These are phyloP conservation scores for Zelopaecilomyces penicillatus DNA, from an alignment of 2,329 filamentous ascomycete species.

Conservation along the genomic window DNA sequence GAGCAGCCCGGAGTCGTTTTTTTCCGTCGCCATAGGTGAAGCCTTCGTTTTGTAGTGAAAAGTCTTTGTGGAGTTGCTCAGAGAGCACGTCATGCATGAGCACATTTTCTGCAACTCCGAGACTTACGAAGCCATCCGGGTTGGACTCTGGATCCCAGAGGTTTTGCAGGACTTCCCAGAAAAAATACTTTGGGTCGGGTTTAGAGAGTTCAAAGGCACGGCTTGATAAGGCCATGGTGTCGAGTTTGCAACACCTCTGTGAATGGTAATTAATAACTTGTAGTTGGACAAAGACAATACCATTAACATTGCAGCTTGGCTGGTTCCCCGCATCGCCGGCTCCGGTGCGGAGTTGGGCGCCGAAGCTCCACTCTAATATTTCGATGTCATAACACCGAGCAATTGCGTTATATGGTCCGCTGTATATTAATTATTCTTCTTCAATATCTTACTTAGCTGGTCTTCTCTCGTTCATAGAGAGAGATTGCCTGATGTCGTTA, in stretches of 20 bases:
- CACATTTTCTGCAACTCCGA: constrained; percentile 43
- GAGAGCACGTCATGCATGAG: constrained; percentile 40
- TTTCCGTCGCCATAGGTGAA: constrained; percentile 35
- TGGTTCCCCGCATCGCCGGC: no score
- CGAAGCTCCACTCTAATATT: no score
- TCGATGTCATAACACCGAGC: no score
- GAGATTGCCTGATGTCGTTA: no score
- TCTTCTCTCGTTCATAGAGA: no score
- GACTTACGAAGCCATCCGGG: constrained; percentile 36
- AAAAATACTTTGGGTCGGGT: constrained; percentile 12
- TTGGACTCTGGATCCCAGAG: constrained; percentile 33
- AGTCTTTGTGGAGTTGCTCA: constrained; percentile 31
- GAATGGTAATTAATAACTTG: no score
- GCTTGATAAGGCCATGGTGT: constrained; percentile 16
- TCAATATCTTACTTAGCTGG: no score
- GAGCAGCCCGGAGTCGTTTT: constrained; percentile 20
- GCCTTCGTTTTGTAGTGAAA: constrained; percentile 20
- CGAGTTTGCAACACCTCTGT: neutral
- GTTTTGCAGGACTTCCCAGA: constrained; percentile 38
- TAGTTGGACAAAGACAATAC: no score
- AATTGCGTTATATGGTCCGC: no score
- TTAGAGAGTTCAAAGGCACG: constrained; percentile 20
- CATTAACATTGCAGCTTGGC: no score
- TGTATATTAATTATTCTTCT: no score
- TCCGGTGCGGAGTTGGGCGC: no score